These are phyloP conservation scores for Pseudonectria buxi DNA, from an alignment of 2,329 filamentous ascomycete genomes.

Conservation along the genomic window DNA sequence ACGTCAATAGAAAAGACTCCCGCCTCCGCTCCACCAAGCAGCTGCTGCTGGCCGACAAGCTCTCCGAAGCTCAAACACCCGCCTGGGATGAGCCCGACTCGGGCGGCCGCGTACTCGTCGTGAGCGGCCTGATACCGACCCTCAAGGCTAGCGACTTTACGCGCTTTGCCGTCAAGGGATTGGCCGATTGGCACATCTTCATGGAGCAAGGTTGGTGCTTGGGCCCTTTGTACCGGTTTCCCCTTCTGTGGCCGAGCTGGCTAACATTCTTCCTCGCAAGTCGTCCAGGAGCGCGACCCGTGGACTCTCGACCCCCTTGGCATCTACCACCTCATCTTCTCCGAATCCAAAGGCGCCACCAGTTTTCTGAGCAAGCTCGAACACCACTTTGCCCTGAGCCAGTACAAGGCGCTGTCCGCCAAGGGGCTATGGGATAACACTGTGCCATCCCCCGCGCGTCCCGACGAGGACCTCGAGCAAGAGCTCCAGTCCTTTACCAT, in stretches of 20 bases:
- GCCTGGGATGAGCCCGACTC: background rate
- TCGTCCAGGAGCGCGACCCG: constrained; percentile 59
- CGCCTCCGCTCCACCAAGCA: no score
- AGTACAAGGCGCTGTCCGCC: constrained; percentile 22
- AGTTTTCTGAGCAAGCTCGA: constrained; percentile 45
- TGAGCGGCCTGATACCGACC: constrained; percentile 51
- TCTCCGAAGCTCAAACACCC: background rate
- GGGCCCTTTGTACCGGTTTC: background rate
- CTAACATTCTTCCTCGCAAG: constrained; percentile 20
- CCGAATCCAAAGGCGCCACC: constrained; percentile 48
- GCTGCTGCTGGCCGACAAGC: background rate
- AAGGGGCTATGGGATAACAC: constrained; percentile 25
- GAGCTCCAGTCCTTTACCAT: constrained; percentile 25
- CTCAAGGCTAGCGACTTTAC: constrained; percentile 65
- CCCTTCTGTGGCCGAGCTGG: constrained; percentile 3
- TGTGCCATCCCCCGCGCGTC: constrained; percentile 20
- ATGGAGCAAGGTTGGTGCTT: constrained; percentile 46
- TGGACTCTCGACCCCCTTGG: constrained; percentile 56
- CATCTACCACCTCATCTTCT: constrained; percentile 65
- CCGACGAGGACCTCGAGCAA: constrained; percentile 8
- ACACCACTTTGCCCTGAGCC: constrained; percentile 27
- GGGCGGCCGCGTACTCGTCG: constrained; percentile 39
- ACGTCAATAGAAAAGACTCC: no score
- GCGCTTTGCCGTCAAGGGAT: constrained; percentile 56
- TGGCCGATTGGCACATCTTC: constrained; percentile 61